Base-by-base conservation (phyloP, 2,329 filamentous ascomycete species). In the Cercospora brassicicola region DNA sequence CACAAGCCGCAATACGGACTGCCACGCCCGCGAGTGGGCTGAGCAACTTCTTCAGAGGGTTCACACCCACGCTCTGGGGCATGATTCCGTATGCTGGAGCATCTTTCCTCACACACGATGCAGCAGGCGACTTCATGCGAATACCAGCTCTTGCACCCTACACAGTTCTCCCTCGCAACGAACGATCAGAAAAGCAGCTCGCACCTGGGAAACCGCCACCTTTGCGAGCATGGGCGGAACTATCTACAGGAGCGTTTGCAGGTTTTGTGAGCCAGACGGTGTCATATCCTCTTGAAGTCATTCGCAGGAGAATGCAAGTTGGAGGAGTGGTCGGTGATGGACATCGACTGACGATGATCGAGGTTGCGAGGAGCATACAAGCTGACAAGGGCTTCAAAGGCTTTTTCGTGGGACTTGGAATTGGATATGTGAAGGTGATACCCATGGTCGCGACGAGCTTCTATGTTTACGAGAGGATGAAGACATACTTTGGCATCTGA, bases 71-170 rank as follows among this genome's bases (percentile, higher is more conserved):
- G 0, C 81, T 99, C 4, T 84, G 96, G 68, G 95, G 95, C 74
- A 99, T 99, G 94, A 83, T 99, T 0, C 95, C 95, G 0, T 99
- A 99, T 77, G 95, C 95, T 0, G 95, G 95, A 74, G 90, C 96
- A 76, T 97, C 93, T 0, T 99, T 99, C 81, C 86, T 99, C 48
- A 96, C 93, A 0, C 95, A 99, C 81, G 95, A 99, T 79, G 93
- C 92, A 4, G 88, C 91, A 48, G 92, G 92, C 69, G 95, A 99
- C 79, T 76, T 95, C 57, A 86, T 99, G 74, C 92, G 94, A 18
- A 85, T 86, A 65, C 89, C 89, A 0, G 71, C 79, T 0, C 75
- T 97, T 6, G 88, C 90, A 4, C 78, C 85, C 56, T 91, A 92
- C 78, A 97, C 94, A 3, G 93, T 91, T 0, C 82, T 96, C 1